Evolutionary conservation across 2,329 filamentous ascomycete genomes (phyloP), one percentile per base, ranked within the genome.

Genomic region (Arthrobotrys megalospora): DNA sequence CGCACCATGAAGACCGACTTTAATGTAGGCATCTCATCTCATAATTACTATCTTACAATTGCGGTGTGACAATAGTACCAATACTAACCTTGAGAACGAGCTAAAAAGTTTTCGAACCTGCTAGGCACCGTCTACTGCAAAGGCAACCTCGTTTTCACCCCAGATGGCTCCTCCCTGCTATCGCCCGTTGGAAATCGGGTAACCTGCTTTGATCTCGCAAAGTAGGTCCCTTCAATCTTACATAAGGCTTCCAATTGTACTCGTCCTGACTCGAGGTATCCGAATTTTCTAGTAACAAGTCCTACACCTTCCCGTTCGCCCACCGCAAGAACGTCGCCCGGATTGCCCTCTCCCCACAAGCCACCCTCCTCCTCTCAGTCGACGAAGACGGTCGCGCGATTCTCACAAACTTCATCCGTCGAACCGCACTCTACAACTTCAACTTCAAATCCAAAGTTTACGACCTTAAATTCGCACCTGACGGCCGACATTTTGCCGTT

Each of bases 91-190:
- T 81, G 48, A 78, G 76, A 12, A 12, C 36, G 68, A 45, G 7
- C 62, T 62, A 12, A n/a, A 24, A 50, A 97, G 94, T 99, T 99
- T 86, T 97, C 95, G 84, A 99, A 98, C 86, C 89, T 99, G 84
- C 90, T 99, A 83, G 96, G 96, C 84, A 99, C 96, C 82, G 96
- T 99, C 84, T 99, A 98, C 88, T 93, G 94, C 87, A 93, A 94
- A 89, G 96, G 96, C 86, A 99, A 98, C 85, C 89, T 99, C 83
- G 89, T 97, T 84, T 99, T 96, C 87, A 96, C 93, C 82, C 93
- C 94, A 79, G 95, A 99, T 89, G 96, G 96, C 84, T 96, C 93
- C 82, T 95, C 93, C 86, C 89, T 99, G 81, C 93, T 96, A 83
- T 99, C 96, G 52, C 96, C 96, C 6, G 96, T 99, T 66, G 96